Evolutionary conservation across 2,329 filamentous ascomycete species (phyloP).

Genomic region (Talaromyces sp.): DNA sequence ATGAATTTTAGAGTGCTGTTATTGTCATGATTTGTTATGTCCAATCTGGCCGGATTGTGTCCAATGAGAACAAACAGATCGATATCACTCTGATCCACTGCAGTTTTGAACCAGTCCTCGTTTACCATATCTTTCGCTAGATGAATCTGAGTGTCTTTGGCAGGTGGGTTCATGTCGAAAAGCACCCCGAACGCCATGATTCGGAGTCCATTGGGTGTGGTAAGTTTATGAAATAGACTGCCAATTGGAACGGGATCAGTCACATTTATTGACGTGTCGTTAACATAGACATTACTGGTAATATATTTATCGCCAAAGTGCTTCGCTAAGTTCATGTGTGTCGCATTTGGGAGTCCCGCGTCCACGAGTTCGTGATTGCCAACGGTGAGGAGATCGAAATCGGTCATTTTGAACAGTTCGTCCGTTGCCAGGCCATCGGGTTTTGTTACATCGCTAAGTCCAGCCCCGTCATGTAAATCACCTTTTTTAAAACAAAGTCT

Average conservation of each 20-base stretch:
- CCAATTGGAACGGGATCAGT: conserved; percentile 42
- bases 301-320: conserved; percentile 54
- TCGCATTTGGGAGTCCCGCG: conserved; percentile 58
- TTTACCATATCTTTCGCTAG: conserved; percentile 49
- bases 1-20: conserved; percentile 43
- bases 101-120: conserved; percentile 58
- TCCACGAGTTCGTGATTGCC: conserved; percentile 65
- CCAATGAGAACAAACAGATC: conserved; percentile 62
- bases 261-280: conserved; percentile 39
- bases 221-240: conserved; percentile 47
- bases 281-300: conserved; percentile 51
- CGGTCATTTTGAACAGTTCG: conserved; percentile 48
- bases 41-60: conserved; percentile 55
- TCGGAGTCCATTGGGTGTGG: conserved; percentile 44
- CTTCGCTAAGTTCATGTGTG: conserved; percentile 55
- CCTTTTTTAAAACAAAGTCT: conserved; percentile 23
- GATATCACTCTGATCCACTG: conserved; percentile 51
- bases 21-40: conserved; percentile 26
- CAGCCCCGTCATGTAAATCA: conserved; percentile 63
- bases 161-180: conserved; percentile 52
- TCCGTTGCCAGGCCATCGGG: conserved; percentile 55
- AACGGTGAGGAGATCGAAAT: conserved; percentile 53
- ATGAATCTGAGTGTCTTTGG: conserved; percentile 58
- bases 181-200: conserved; percentile 52
- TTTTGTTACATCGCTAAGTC: conserved; percentile 56